Evolutionary conservation across 2,329 filamentous ascomycete genomes (phyloP).

Genomic region (Pezicula radicicola): DNA sequence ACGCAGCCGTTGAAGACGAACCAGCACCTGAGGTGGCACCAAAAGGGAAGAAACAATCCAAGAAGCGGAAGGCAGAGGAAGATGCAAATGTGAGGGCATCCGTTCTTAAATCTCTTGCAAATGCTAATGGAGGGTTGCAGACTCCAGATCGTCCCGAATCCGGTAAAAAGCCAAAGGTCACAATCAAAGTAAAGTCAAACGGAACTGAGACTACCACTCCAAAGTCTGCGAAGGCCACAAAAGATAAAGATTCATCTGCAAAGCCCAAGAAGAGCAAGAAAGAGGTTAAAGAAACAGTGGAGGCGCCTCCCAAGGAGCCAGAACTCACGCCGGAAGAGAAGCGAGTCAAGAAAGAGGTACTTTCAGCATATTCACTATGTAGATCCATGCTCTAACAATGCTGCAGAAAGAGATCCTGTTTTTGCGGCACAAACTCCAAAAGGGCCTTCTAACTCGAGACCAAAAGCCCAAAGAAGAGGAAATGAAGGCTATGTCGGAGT

Average conservation of each 20-base stretch:
- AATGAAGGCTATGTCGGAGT: conserved; percentile 75
- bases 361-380: conserved; percentile 15
- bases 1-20: conserved; percentile 47
- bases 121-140: conserved; percentile 31
- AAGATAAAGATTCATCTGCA: conserved; percentile 32
- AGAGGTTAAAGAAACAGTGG: conserved; percentile 50
- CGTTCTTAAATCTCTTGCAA: background rate
- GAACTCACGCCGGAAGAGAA: conserved; percentile 58
- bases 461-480: conserved; percentile 82
- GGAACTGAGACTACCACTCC: conserved; percentile 40
- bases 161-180: conserved; percentile 67
- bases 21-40: conserved; percentile 45
- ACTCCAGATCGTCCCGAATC: conserved; percentile 58
- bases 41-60: conserved; percentile 48
- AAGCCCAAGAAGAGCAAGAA: conserved; percentile 50
- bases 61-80: conserved; percentile 88
- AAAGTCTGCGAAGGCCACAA: conserved; percentile 28
- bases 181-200: conserved; percentile 63
- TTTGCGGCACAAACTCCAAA: conserved; percentile 90
- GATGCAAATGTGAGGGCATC: conserved; percentile 59
- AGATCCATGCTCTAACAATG: conserved; percentile 29
- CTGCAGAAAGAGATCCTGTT: conserved; percentile 77
- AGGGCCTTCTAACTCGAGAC: conserved; percentile 84
- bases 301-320: conserved; percentile 50
- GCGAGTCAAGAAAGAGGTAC: conserved; percentile 55